Evolutionary conservation across 2,329 filamentous ascomycete genomes (phyloP).

Genomic region (Colletotrichum ledebouriae): DNA sequence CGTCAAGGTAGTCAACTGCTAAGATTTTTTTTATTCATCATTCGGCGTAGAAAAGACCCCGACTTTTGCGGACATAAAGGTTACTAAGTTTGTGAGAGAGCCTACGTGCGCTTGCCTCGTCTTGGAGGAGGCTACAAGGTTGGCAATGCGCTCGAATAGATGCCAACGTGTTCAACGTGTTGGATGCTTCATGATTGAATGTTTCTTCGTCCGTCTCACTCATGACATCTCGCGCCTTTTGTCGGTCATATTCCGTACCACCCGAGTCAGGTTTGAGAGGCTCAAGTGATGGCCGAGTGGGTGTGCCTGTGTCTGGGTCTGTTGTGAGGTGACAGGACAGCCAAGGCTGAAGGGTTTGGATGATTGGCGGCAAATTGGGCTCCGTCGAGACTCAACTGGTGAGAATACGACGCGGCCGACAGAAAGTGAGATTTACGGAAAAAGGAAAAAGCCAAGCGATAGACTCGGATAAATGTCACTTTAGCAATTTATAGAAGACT

Average conservation of each 20-base stretch:
- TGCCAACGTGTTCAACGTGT: background rate
- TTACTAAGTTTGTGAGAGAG: no score
- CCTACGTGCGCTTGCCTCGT: no score
- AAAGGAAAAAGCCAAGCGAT: background rate
- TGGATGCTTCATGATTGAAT: background rate
- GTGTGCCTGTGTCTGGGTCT: background rate
- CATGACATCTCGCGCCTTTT: background rate
- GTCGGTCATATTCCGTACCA: slow-evolving; percentile 28
- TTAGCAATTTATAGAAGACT: no score
- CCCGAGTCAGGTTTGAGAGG: slow-evolving; percentile 36
- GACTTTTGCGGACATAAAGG: no score
- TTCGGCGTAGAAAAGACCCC: no score
- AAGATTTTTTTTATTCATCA: no score
- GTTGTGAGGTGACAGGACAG: background rate
- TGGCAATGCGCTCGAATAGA: background rate
- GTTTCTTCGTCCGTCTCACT: slow-evolving; percentile 15
- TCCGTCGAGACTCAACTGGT: slow-evolving; percentile 10
- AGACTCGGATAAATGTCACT: slow-evolving; percentile 8
- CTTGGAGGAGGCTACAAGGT: no score
- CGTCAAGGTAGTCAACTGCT: no score
- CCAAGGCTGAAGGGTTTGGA: slow-evolving; percentile 31
- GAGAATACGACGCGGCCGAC: background rate
- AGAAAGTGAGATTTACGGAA: background rate
- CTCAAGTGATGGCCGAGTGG: slow-evolving; percentile 22
- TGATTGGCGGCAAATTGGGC: slow-evolving; percentile 22